phyloP scores from a whole-genome alignment of 352 stramenopile genomes.

The Phytophthora pinifolia region DNA sequence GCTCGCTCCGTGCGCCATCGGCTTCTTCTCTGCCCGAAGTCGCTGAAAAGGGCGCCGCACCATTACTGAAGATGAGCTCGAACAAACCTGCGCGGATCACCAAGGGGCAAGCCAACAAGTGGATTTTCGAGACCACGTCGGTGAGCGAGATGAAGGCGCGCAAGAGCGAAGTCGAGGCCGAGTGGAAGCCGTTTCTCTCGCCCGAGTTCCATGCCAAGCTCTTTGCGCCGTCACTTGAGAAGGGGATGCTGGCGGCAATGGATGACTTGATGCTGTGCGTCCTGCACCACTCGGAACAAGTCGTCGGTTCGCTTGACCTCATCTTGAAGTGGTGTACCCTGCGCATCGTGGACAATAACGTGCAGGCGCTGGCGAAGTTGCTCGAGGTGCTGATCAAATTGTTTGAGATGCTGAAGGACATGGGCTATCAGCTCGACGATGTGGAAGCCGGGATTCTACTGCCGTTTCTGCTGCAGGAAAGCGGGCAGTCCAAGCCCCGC shows the following conservation, averaged over 20 bases:
- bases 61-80: slow-evolving; percentile 65
- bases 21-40: slow-evolving; percentile 45
- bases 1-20: slow-evolving; percentile 31
- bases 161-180: slow-evolving; percentile 72
- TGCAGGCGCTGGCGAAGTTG: slow-evolving; percentile 81
- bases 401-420: slow-evolving; percentile 75
- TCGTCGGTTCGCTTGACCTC: slow-evolving; percentile 68
- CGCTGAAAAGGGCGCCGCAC: slow-evolving; percentile 35
- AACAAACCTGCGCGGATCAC: slow-evolving; percentile 58
- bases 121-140: slow-evolving; percentile 80
- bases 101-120: slow-evolving; percentile 80
- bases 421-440: slow-evolving; percentile 71
- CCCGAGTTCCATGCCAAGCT: slow-evolving; percentile 74
- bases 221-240: slow-evolving; percentile 78
- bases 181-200: slow-evolving; percentile 77
- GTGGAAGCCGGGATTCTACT: slow-evolving; percentile 83
- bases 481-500: slow-evolving; percentile 79
- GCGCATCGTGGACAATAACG: slow-evolving; percentile 88
- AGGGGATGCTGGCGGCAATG: slow-evolving; percentile 82
- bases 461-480: slow-evolving; percentile 83
- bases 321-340: slow-evolving; percentile 87
- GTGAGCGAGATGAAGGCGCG: slow-evolving; percentile 63
- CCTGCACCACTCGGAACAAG: slow-evolving; percentile 62
- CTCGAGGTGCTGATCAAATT: slow-evolving; percentile 82
- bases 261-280: slow-evolving; percentile 72